Conservation (phyloP, 768 basidiomycete genomes). For the Hygrophoropsis aurantiaca region DNA sequence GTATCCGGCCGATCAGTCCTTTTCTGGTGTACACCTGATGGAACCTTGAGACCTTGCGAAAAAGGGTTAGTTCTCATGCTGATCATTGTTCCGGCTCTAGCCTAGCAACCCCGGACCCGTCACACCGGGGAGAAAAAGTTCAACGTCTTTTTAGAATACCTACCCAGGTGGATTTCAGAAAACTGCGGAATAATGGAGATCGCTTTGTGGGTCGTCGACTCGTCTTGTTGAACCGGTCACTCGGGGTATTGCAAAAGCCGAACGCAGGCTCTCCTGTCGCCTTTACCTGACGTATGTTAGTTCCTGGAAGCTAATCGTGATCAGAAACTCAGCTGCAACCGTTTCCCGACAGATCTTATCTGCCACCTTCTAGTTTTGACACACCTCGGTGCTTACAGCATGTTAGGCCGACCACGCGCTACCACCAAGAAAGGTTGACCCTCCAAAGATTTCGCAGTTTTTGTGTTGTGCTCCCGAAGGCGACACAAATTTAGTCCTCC, state of each 20-base stretch:
- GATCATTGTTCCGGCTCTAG: slow-evolving; percentile 25
- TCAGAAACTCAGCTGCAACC: slow-evolving; percentile 9
- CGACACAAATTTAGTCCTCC: slow-evolving; percentile 1
- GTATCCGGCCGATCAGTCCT: neutral
- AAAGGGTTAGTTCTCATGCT: slow-evolving; percentile 23
- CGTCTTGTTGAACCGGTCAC: no score
- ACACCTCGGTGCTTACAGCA: slow-evolving; percentile 7
- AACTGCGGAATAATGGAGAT: no score
- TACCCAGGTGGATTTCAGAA: no score
- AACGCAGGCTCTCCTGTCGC: neutral
- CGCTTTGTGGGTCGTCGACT: no score
- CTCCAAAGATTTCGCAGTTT: neutral
- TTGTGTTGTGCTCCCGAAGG: neutral
- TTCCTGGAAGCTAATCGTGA: slow-evolving; percentile 10
- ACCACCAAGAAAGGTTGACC: no score
- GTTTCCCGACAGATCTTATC: slow-evolving; percentile 12
- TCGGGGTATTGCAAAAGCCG: no score
- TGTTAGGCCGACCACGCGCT: neutral
- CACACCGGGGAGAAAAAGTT: slow-evolving; percentile 1
- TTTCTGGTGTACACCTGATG: slow-evolving; percentile 1
- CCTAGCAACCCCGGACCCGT: slow-evolving; percentile 29
- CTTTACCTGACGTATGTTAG: slow-evolving; percentile 4
- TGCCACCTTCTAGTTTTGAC: slow-evolving; percentile 4
- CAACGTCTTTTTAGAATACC: no score
- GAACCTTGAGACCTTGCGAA: slow-evolving; percentile 9